Evolutionary conservation across 2,329 filamentous ascomycete species (phyloP), one percentile per base, ranked within the genome.

Genomic region (Curvularia hawaiiensis): DNA sequence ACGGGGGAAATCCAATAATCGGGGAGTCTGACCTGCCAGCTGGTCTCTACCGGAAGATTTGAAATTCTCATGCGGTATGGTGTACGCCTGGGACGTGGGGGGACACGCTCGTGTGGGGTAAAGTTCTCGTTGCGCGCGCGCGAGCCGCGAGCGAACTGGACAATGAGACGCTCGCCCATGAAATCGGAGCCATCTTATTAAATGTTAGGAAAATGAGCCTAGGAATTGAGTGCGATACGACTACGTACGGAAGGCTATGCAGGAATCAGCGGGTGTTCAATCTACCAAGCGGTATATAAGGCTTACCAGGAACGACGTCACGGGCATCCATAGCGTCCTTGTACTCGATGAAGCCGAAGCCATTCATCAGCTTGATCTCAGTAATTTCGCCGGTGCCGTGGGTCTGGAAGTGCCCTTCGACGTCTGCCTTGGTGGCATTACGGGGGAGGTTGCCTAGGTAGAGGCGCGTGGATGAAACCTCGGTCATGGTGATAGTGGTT

Each of bases 291-390:
- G 8, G 30, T 35, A 54, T 54, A 43, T 58, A 58, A 60, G 62
- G 74, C 89, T 82, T 86, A 97, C 95, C 94, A 79, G 95, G 95
- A 74, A 99, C 95, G 65, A 99, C 93, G 81, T 99, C 95, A 76
- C 94, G 90, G 68, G 95, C 95, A 82, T 99, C 95, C 90, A 97
- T 91, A 58, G 92, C 88, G 82, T 98, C 95, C 80, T 97, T 96
- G 80, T 98, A 99, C 80, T 99, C 95, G 77, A 99, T 97, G 83
- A 99, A 99, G 77, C 95, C 95, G 77, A 99, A 99, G 74, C 95
- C 95, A 77, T 97, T 98, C 95, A 99, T 99, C 64, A 99, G 88
- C 84, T 99, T 99, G 82, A 99, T 94, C 83, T 99, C 95, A 68
- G 90, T 95, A 77, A 99, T 98, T 78, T 97, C 92, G 78, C 95